phyloP scores from a whole-genome alignment of 2,329 filamentous ascomycete species.

The Helicocarpus griseus region DNA sequence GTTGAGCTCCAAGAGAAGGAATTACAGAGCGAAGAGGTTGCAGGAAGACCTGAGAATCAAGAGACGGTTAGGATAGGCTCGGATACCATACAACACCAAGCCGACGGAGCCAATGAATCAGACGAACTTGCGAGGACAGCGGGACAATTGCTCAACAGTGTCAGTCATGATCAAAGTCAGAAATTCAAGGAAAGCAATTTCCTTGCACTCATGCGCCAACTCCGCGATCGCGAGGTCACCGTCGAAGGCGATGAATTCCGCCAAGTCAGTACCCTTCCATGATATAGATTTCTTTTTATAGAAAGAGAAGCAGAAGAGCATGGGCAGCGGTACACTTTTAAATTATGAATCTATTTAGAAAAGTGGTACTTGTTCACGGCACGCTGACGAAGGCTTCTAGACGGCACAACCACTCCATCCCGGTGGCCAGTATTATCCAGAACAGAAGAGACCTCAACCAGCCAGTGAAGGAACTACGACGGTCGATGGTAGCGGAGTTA shows the following conservation, averaged over 20 bases:
- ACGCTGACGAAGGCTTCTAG: constrained; percentile 27
- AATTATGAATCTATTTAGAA: constrained; percentile 15
- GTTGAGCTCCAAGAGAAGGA: constrained; percentile 22
- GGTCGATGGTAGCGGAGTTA: constrained; percentile 11
- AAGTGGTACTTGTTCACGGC: constrained; percentile 17
- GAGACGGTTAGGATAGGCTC: constrained; percentile 32
- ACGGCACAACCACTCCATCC: constrained; percentile 37
- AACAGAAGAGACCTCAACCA: constrained; percentile 10
- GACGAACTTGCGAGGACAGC: constrained; percentile 66
- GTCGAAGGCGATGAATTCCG: constrained; percentile 57
- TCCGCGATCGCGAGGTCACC: constrained; percentile 61
- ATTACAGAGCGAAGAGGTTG: constrained; percentile 13
- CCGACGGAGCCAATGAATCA: constrained; percentile 37
- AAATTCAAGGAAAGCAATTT: constrained; percentile 77
- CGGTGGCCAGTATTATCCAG: constrained; percentile 37
- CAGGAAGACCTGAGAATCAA: constrained; percentile 7
- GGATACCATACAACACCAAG: constrained; percentile 31
- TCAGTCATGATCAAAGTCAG: constrained; percentile 56
- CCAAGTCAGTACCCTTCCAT: constrained; percentile 38
- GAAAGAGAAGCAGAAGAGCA: constrained; percentile 19
- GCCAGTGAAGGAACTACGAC: neutral
- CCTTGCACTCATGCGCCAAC: constrained; percentile 63
- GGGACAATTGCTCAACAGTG: constrained; percentile 57
- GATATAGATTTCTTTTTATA: constrained; percentile 20
- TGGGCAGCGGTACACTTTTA: constrained; percentile 28